These are phyloP conservation scores for Penicillium hesseltinei DNA, from an alignment of 2,329 filamentous ascomycete genomes.

Conservation along the genomic window DNA sequence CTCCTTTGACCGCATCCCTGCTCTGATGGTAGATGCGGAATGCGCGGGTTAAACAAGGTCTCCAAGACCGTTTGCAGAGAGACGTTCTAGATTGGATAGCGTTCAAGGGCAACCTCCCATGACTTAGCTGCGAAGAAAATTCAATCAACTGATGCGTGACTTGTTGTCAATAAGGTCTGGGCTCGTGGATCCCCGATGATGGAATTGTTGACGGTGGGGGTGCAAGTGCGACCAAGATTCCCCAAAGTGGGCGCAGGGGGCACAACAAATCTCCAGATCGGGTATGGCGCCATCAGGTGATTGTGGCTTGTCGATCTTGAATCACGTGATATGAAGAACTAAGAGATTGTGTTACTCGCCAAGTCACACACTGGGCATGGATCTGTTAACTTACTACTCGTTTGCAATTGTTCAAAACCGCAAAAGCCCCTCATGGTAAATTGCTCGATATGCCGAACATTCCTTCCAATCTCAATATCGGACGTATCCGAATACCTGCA, in stretches of 20 bases:
- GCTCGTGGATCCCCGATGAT: constrained; percentile 14
- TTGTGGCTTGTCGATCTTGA: constrained; percentile 25
- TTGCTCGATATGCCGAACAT: neutral
- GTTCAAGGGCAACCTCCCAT: constrained; percentile 12
- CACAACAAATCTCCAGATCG: constrained; percentile 44
- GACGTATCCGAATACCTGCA: constrained; percentile 6
- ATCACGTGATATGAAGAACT: constrained; percentile 9
- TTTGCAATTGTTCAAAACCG: neutral
- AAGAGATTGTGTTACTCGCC: neutral
- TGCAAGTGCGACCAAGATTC: constrained; percentile 25
- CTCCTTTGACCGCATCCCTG: constrained; percentile 43
- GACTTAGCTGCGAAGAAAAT: neutral
- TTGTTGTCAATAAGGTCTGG: neutral
- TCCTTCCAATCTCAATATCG: neutral
- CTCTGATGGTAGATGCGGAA: constrained; percentile 31
- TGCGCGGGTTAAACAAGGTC: constrained; percentile 10
- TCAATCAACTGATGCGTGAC: neutral
- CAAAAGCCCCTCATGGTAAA: neutral
- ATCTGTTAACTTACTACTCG: too few relatives aligned
- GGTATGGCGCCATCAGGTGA: constrained; percentile 31
- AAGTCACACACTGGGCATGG: neutral
- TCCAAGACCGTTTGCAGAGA: neutral
- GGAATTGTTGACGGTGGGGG: constrained; percentile 28
- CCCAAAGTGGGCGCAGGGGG: constrained; percentile 19
- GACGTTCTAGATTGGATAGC: neutral